Conservation (phyloP, 2,329 filamentous ascomycete genomes). For the Tolypocladium ovalisporum region DNA sequence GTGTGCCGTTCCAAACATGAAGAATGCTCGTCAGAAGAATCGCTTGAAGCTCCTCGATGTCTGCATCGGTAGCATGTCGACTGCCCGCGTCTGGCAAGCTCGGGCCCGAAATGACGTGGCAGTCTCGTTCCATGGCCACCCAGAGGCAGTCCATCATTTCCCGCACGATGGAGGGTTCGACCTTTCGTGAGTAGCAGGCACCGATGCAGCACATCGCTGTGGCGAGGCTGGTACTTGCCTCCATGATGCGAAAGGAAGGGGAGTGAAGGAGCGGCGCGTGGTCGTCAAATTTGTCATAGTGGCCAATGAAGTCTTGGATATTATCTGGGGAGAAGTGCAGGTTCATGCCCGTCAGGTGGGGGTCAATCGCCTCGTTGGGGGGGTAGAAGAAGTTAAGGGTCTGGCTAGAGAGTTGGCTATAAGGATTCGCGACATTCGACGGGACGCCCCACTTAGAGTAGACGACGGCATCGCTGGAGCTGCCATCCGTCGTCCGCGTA, state of each 20-base stretch:
- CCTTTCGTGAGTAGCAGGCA: conserved; percentile 59
- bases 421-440: conserved; percentile 37
- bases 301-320: conserved; percentile 58
- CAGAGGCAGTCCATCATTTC: conserved; percentile 57
- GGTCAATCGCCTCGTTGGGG: conserved; percentile 34
- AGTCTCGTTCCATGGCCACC: conserved; percentile 44
- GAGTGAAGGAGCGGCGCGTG: conserved; percentile 66
- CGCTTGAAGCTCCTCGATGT: conserved; percentile 58
- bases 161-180: conserved; percentile 50
- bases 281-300: conserved; percentile 61
- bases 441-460: conserved; percentile 39
- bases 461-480: conserved; percentile 32
- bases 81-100: conserved; percentile 8
- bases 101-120: conserved; percentile 30
- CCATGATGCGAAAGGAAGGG: conserved; percentile 56
- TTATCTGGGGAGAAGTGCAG: conserved; percentile 56
- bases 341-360: conserved; percentile 44
- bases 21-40: conserved; percentile 51
- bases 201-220: conserved; percentile 63
- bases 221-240: conserved; percentile 56
- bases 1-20: conserved; percentile 60
- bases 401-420: conserved; percentile 42
- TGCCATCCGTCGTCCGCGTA: conserved; percentile 35
- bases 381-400: conserved; percentile 46
- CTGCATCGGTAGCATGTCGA: conserved; percentile 20